Conservation (phyloP, 371 early-diverging fungal species). For the Rhizomucor pusillus region DNA sequence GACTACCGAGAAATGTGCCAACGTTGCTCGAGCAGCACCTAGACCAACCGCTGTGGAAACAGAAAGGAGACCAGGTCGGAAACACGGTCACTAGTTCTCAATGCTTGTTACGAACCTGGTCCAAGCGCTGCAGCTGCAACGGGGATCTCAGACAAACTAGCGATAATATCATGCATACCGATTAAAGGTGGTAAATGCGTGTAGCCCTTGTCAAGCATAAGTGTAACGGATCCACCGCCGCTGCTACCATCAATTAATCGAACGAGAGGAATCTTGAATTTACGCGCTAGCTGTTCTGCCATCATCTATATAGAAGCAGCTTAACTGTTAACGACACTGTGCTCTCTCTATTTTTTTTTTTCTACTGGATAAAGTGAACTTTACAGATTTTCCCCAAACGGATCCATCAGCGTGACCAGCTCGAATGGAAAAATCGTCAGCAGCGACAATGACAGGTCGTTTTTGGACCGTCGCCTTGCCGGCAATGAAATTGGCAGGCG, state of each 20-base stretch:
- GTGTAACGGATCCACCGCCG: conserved; percentile 38
- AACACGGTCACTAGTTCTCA: no score
- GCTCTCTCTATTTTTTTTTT: not conserved
- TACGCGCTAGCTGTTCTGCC: conserved; percentile 33
- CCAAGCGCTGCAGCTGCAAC: conserved; percentile 41
- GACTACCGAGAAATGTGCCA: conserved; percentile 42
- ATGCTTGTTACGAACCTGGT: conserved; percentile 18
- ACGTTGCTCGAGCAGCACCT: conserved; percentile 42
- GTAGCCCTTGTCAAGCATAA: conserved; percentile 31
- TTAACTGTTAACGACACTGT: not conserved
- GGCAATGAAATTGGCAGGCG: conserved; percentile 40
- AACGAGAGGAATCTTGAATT: conserved; percentile 37
- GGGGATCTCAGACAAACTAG: conserved; percentile 41
- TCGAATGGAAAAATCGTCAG: conserved; percentile 47
- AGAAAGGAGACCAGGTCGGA: not conserved
- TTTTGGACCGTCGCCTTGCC: conserved; percentile 30
- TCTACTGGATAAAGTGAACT: not conserved
- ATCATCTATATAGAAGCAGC: conserved; percentile 11
- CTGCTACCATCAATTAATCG: conserved; percentile 48
- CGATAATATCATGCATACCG: conserved; percentile 46
- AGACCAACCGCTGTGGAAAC: conserved; percentile 29
- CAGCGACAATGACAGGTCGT: conserved; percentile 37
- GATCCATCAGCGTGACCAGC: conserved; percentile 50
- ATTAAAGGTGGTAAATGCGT: conserved; percentile 42
- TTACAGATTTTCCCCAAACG: conserved; percentile 43